A percentile compares a stretch with the other conserved stretches of the same genome.
These are phyloP conservation scores for Phytophthora brassicae DNA, from an alignment of 352 stramenopile species.

Conservation along the genomic window DNA sequence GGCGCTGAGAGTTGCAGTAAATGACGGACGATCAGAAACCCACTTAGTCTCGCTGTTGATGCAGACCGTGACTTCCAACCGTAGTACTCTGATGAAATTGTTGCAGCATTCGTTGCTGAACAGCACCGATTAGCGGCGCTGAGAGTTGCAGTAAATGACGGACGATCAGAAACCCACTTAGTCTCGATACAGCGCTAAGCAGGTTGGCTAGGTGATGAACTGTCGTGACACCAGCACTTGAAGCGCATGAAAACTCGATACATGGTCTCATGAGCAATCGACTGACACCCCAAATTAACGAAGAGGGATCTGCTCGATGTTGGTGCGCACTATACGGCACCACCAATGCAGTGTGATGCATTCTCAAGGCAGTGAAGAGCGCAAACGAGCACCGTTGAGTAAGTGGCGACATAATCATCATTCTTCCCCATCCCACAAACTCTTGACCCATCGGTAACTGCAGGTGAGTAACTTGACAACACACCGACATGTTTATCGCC, in stretches of 20 bases:
- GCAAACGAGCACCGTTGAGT: constrained; percentile 53
- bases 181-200: constrained; percentile 14
- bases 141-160: constrained; percentile 20
- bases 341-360: constrained; percentile 31
- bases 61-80: background rate
- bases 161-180: constrained; percentile 30
- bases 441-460: constrained; percentile 51
- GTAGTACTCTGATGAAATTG: constrained; percentile 18
- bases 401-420: constrained; percentile 46
- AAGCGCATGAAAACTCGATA: constrained; percentile 27
- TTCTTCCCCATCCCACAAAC: constrained; percentile 39
- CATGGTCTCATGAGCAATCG: constrained; percentile 43
- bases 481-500: constrained; percentile 16
- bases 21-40: constrained; percentile 27
- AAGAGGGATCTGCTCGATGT: constrained; percentile 4
- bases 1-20: constrained; percentile 14
- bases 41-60: constrained; percentile 18
- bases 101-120: constrained; percentile 24
- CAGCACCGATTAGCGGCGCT: background rate
- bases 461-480: constrained; percentile 39
- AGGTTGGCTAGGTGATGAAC: constrained; percentile 10
- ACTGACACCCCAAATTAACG: constrained; percentile 23
- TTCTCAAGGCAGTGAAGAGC: constrained; percentile 43
- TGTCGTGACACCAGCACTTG: constrained; percentile 4
- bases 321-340: constrained; percentile 19